Evolutionary conservation across 805 yeast genomes (phyloP).

Genomic region (Saturnispora silvae): DNA sequence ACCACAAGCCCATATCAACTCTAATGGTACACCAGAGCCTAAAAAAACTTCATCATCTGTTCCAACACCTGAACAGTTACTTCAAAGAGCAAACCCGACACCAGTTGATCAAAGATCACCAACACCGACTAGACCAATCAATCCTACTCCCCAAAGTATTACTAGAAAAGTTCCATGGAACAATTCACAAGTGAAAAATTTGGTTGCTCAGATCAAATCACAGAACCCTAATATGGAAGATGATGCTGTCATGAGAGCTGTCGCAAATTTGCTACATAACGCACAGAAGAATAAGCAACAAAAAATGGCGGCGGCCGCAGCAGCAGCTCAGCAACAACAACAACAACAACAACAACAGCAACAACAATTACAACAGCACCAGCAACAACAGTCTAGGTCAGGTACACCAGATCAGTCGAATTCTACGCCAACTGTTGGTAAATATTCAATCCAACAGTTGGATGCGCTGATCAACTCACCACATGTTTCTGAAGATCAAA

Average conservation of each 20-base stretch:
- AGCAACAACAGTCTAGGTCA: no score
- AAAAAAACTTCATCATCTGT: conserved; percentile 7
- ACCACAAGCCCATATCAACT: neutral
- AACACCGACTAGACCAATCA: conserved; percentile 6
- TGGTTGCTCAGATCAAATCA: conserved; percentile 53
- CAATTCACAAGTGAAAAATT: conserved; percentile 55
- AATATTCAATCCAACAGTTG: conserved; percentile 18
- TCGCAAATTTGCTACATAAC: conserved; percentile 52
- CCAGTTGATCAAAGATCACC: conserved; percentile 9
- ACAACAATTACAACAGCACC: conserved; percentile 14
- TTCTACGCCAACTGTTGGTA: no score
- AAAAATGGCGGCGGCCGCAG: conserved; percentile 17
- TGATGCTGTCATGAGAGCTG: conserved; percentile 55
- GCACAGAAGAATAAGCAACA: conserved; percentile 29
- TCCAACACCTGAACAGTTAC: conserved; percentile 21
- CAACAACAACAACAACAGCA: conserved; percentile 8
- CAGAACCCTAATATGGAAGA: conserved; percentile 53
- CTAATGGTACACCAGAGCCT: conserved; percentile 1
- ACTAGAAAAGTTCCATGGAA: conserved; percentile 30
- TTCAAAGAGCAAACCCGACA: conserved; percentile 9
- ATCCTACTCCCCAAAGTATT: conserved; percentile 9
- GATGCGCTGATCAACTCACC: conserved; percentile 25
- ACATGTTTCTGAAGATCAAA: conserved; percentile 33
- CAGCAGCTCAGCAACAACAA: conserved; percentile 10
- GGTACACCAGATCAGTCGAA: conserved; percentile 11